A percentile compares a stretch with the other conserved stretches of the same genome.
Conservation (phyloP, 2,329 filamentous ascomycete species). For the Byssothecium circinans region DNA sequence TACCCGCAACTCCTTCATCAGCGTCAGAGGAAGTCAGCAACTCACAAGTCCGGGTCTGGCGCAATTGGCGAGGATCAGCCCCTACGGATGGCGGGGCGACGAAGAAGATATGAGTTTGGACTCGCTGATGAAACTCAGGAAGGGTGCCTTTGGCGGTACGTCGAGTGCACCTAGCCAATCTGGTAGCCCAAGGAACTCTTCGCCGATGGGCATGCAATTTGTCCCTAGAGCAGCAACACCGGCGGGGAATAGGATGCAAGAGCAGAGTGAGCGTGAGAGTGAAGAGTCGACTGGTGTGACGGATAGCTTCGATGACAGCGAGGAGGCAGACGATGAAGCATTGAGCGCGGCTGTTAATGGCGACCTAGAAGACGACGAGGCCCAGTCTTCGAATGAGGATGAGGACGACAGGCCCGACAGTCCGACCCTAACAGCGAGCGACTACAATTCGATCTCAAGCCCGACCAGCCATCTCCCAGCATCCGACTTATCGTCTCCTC, state of each 20-base stretch:
- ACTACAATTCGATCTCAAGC: slow-evolving; percentile 34
- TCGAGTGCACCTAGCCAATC: slow-evolving; percentile 62
- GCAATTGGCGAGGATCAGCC: slow-evolving; percentile 65
- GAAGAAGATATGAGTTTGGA: slow-evolving; percentile 73
- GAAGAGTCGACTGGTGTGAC: slow-evolving; percentile 25
- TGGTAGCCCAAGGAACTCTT: slow-evolving; percentile 42
- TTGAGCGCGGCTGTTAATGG: slow-evolving; percentile 35
- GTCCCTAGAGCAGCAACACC: slow-evolving; percentile 32
- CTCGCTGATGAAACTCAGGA: slow-evolving; percentile 71
- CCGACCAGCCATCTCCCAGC: slow-evolving; percentile 14
- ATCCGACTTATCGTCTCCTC: slow-evolving; percentile 3
- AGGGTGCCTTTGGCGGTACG: slow-evolving; percentile 78
- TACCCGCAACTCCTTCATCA: slow-evolving; percentile 88
- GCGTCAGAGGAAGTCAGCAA: slow-evolving; percentile 58
- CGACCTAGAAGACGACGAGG: slow-evolving; percentile 16
- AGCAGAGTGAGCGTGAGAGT: slow-evolving; percentile 23
- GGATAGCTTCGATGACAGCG: slow-evolving; percentile 21
- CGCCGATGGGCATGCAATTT: slow-evolving; percentile 43
- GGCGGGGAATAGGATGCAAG: slow-evolving; percentile 31
- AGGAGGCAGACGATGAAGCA: slow-evolving; percentile 23
- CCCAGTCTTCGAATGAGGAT: slow-evolving; percentile 18
- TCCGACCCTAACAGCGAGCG: slow-evolving; percentile 34
- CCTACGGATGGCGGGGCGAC: slow-evolving; percentile 53
- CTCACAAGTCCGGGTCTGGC: slow-evolving; percentile 73
- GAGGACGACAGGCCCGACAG: slow-evolving; percentile 29